phyloP scores from a whole-genome alignment of 2,329 filamentous ascomycete genomes.

The Fusarium pseudoanthophilum region DNA sequence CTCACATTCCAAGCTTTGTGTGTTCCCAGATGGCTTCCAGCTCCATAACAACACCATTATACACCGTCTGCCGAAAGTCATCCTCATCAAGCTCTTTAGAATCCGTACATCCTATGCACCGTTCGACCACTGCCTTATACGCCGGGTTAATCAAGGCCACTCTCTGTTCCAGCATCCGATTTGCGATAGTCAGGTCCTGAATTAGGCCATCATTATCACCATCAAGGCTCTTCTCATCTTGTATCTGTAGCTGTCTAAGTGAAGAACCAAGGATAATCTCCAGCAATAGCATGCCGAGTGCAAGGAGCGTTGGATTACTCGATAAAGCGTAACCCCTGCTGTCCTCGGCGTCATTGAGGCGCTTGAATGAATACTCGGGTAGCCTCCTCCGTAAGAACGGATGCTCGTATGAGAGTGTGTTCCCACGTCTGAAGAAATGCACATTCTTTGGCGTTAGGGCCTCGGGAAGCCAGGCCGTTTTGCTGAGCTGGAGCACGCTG shows the following conservation, averaged over 20 bases:
- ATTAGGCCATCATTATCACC: neutral
- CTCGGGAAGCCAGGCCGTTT: neutral
- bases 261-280: neutral
- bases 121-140: neutral
- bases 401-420: neutral
- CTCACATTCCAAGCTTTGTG: neutral
- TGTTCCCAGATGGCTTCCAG: neutral
- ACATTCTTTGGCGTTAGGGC: neutral
- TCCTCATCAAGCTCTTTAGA: neutral
- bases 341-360: fast-evolving
- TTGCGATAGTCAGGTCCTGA: neutral
- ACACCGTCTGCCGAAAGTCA: neutral
- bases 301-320: neutral
- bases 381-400: neutral
- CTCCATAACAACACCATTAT: neutral
- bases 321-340: neutral
- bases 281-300: neutral
- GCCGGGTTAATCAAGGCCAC: neutral
- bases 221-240: neutral
- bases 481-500: neutral
- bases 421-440: neutral
- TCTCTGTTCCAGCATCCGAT: neutral
- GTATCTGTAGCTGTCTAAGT: fast-evolving
- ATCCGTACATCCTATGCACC: neutral
- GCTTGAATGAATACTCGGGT: fast-evolving